These are phyloP conservation scores for Colletotrichum higginsianum DNA, from an alignment of 2,329 filamentous ascomycete genomes.

Conservation along the genomic window DNA sequence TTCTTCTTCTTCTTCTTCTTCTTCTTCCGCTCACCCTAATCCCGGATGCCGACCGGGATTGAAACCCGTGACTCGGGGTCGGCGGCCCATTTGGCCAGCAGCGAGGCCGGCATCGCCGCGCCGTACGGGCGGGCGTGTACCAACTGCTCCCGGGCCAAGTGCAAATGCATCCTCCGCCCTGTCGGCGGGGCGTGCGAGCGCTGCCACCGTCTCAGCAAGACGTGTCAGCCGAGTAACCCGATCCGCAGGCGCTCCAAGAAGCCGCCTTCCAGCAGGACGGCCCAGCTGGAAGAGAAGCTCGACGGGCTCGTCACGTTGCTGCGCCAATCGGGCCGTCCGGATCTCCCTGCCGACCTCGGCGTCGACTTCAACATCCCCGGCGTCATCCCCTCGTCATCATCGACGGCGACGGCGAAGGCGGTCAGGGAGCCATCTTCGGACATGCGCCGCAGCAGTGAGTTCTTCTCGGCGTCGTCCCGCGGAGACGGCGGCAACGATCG, in stretches of 20 bases:
- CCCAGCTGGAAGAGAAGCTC: constrained; percentile 48
- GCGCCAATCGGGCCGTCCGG: constrained; percentile 27
- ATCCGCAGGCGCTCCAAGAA: constrained; percentile 48
- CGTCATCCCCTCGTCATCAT: not conserved
- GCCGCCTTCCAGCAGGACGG: constrained; percentile 43
- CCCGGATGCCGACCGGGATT: constrained; percentile 36
- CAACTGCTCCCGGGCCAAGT: constrained; percentile 60
- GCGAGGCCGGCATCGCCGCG: constrained; percentile 45
- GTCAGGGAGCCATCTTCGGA: constrained; percentile 8
- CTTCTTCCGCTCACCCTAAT: not conserved
- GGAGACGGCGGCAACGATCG: not conserved
- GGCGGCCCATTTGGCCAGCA: constrained; percentile 14
- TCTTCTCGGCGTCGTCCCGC: not conserved
- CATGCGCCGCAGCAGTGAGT: not conserved
- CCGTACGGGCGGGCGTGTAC: constrained; percentile 59
- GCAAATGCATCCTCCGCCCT: constrained; percentile 58
- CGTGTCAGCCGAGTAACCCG: constrained; percentile 56
- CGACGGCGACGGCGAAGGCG: not conserved
- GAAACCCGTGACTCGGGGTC: constrained; percentile 26
- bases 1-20: not conserved
- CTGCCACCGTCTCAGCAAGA: constrained; percentile 58
- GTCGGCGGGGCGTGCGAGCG: constrained; percentile 53
- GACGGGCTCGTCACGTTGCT: constrained; percentile 50
- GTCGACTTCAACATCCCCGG: constrained; percentile 5
- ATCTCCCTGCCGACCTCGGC: constrained; percentile 11